Base-by-base conservation (phyloP, 2,329 filamentous ascomycete genomes). In the Penicillium sp. region DNA sequence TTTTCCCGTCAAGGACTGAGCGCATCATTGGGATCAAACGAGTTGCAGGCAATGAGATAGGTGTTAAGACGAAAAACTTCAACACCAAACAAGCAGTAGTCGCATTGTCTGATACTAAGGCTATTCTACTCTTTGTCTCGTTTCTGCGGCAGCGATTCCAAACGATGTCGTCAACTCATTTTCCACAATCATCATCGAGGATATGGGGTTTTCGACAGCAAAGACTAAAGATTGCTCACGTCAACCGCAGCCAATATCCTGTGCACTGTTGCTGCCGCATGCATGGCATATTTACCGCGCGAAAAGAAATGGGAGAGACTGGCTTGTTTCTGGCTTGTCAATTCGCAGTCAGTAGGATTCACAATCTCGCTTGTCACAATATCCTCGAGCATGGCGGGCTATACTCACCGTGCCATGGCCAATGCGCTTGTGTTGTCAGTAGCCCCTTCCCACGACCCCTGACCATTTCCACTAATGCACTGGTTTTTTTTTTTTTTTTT, bases 311-410 rank as follows among this genome's bases (percentile, higher is more conserved):
- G 76, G 76, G 71, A 70, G 1, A 63, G 76, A 31, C 67, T 78
- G 30, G 73, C 71, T 3, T 72, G 66, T 31, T 78, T 78, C 62
- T 78, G 76, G 76, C 72, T 79, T 2, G 74, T 77, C 1, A 79
- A 78, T 61, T 56, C 73, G 1, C 76, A 78, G 58, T 74, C 72
- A 1, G 74, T 79, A 6, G 75, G 75, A 15, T 78, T 77, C 52
- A 76, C 76, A 1, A 67, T 78, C 7, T 72, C 74, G 1, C 64
- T 78, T 8, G 70, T 71, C 1, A 78, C 71, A 1, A 70, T 78
- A 15, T 75, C 70, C 1, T 76, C 73, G 2, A 78, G 77, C 44
- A 77, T 78, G 74, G 75, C 73, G 2, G 75, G 75, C 0, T 78
- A 78, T 60, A 78, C 75, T 1, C 75, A 78, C 58, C 64, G 75